Conservation (phyloP, 1,284 basidiomycete genomes). For the Cryptococcus sp. region DNA sequence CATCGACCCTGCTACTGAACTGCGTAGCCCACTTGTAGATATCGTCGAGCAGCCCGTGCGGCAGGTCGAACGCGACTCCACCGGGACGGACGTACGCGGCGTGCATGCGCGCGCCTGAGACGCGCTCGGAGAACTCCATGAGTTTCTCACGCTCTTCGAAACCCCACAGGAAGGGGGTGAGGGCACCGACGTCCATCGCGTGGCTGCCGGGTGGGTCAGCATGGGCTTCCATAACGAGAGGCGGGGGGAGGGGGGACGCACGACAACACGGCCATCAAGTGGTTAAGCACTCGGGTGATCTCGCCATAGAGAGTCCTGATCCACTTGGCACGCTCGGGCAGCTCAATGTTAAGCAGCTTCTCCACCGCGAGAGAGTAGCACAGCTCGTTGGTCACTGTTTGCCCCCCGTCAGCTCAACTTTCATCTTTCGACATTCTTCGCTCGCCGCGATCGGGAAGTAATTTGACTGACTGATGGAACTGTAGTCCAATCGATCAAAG, state of each 20-base stretch:
- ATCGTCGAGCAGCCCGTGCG: conserved; percentile 92
- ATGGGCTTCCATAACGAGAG: neutral
- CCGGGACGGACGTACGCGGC: conserved; percentile 98
- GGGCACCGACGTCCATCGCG: conserved; percentile 80
- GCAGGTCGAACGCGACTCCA: conserved; percentile 96
- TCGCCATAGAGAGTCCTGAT: conserved; percentile 96
- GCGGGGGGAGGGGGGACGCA: conserved; percentile 12
- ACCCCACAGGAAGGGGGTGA: conserved; percentile 99
- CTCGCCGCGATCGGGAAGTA: neutral
- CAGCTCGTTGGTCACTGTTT: conserved; percentile 85
- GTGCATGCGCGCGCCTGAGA: conserved; percentile 95
- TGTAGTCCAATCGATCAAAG: conserved; percentile 98
- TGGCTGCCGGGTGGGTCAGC: conserved; percentile 5
- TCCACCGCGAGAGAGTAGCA: conserved; percentile 97
- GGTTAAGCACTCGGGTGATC: conserved; percentile 93
- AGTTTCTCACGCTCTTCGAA: conserved; percentile 99
- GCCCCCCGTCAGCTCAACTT: neutral
- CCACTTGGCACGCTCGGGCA: conserved; percentile 98
- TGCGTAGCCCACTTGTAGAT: conserved; percentile 98
- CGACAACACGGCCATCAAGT: conserved; percentile 95
- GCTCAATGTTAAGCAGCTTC: conserved; percentile 96
- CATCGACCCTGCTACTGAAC: conserved; percentile 78
- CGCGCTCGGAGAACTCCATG: conserved; percentile 99
- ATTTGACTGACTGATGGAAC: conserved; percentile 82
- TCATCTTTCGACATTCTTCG: neutral